phyloP scores from a whole-genome alignment of 2,329 filamentous ascomycete genomes.

The Colletotrichum noveboracense region DNA sequence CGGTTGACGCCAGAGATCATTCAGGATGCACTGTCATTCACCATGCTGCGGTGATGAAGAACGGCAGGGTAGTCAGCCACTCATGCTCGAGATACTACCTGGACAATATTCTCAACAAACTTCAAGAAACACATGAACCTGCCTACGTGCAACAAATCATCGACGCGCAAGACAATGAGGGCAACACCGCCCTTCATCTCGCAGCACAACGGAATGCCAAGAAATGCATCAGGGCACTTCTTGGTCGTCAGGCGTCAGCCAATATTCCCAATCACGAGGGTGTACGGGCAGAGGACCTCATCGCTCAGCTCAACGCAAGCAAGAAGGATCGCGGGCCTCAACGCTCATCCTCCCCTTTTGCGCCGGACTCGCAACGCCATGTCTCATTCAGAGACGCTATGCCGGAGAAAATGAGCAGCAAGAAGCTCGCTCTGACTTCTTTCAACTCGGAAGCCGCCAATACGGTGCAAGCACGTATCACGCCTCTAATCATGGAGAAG shows the following conservation, averaged over 20 bases:
- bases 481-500: slow-evolving; percentile 72
- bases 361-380: slow-evolving; percentile 63
- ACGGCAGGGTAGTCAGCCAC: slow-evolving; percentile 80
- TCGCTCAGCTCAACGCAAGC: slow-evolving; percentile 75
- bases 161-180: slow-evolving; percentile 82
- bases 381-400: slow-evolving; percentile 58
- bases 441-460: slow-evolving; percentile 71
- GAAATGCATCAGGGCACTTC: slow-evolving; percentile 83
- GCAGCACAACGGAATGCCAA: slow-evolving; percentile 84
- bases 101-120: slow-evolving; percentile 86
- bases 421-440: slow-evolving; percentile 40
- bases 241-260: slow-evolving; percentile 81
- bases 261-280: slow-evolving; percentile 84
- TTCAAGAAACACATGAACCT: slow-evolving; percentile 78
- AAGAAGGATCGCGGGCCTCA: slow-evolving; percentile 70
- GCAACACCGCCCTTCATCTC: slow-evolving; percentile 83
- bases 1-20: slow-evolving; percentile 79
- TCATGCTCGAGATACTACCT: slow-evolving; percentile 92
- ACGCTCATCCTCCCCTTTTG: slow-evolving; percentile 77
- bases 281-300: slow-evolving; percentile 83
- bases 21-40: slow-evolving; percentile 90
- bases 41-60: slow-evolving; percentile 88
- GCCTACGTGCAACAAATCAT: slow-evolving; percentile 79
- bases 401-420: slow-evolving; percentile 41
- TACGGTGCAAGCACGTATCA: slow-evolving; percentile 72